phyloP scores from a whole-genome alignment of 257 asterid species.

The Salvia rosmarinus region DNA sequence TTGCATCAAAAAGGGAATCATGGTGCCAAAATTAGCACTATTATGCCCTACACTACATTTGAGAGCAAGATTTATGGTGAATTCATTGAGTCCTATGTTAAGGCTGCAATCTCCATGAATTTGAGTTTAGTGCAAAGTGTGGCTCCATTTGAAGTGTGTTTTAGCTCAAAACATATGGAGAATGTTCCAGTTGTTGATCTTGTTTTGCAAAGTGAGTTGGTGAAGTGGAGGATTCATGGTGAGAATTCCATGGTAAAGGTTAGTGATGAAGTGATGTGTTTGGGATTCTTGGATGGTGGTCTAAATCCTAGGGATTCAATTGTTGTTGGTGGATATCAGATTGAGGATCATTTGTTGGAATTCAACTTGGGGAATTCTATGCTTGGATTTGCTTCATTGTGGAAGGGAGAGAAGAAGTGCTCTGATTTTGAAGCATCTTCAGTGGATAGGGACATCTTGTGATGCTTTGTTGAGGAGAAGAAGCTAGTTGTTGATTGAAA shows the following conservation, averaged over 20 bases:
- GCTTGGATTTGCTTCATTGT: constrained; percentile 73
- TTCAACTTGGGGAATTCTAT: constrained; percentile 70
- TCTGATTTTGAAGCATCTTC: constrained; percentile 44
- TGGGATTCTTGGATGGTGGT: constrained; percentile 89
- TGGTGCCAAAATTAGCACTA: constrained; percentile 55
- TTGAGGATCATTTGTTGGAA: constrained; percentile 76
- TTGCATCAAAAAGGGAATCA: constrained; percentile 42
- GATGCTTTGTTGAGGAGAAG: background rate
- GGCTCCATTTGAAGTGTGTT: constrained; percentile 77
- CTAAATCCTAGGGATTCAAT: constrained; percentile 49
- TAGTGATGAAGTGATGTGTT: constrained; percentile 68
- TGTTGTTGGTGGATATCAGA: constrained; percentile 74
- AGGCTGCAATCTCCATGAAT: constrained; percentile 51
- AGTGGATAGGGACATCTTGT: constrained; percentile 21
- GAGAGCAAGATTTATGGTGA: constrained; percentile 47
- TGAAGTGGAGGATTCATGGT: constrained; percentile 69
- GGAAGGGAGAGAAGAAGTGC: constrained; percentile 47
- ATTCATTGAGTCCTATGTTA: constrained; percentile 52
- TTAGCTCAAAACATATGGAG: constrained; percentile 46
- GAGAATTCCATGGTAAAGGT: constrained; percentile 70
- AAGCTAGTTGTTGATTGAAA: constrained; percentile 18
- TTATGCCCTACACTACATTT: constrained; percentile 65
- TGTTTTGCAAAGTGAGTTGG: constrained; percentile 87
- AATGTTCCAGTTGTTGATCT: constrained; percentile 64
- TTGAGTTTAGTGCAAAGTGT: constrained; percentile 51